Conservation (phyloP, 2,329 filamentous ascomycete genomes). For the Nemania sp. region DNA sequence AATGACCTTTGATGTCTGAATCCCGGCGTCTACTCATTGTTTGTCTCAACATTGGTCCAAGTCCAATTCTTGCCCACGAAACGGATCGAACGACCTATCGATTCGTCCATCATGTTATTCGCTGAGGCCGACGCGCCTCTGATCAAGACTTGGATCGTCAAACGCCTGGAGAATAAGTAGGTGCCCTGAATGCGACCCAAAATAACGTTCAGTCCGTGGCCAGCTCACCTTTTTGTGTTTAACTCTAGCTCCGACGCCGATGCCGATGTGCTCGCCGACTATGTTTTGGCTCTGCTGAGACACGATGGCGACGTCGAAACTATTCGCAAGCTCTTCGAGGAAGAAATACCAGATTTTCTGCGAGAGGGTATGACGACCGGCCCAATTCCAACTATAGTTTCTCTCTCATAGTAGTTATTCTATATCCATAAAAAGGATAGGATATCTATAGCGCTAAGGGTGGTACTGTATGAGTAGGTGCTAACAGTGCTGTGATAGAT, state of each 20-base stretch:
- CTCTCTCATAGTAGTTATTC: constrained; percentile 7
- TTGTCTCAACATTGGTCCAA: not conserved
- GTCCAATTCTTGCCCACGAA: constrained; percentile 6
- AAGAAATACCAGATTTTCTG: constrained; percentile 81
- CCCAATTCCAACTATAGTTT: not conserved
- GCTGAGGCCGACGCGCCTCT: constrained; percentile 70
- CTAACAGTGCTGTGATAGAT: constrained; percentile 58
- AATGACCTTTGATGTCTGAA: constrained; percentile 15
- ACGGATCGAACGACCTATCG: not conserved
- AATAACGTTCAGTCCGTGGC: not conserved
- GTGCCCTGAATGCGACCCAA: constrained; percentile 48
- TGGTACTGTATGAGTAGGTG: constrained; percentile 5
- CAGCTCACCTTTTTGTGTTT: constrained; percentile 30
- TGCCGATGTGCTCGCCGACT: constrained; percentile 84
- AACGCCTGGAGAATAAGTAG: constrained; percentile 80
- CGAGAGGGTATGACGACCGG: constrained; percentile 65
- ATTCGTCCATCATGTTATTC: constrained; percentile 66
- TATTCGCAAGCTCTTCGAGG: constrained; percentile 75
- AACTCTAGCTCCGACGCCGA: constrained; percentile 79
- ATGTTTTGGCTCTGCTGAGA: constrained; percentile 81
- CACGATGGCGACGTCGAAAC: constrained; percentile 74
- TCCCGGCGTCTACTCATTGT: constrained; percentile 2
- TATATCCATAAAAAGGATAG: no score
- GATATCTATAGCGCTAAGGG: no score
- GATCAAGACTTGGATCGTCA: constrained; percentile 82